phyloP scores from a whole-genome alignment of 2,329 filamentous ascomycete species.

The Daldinia sp. region DNA sequence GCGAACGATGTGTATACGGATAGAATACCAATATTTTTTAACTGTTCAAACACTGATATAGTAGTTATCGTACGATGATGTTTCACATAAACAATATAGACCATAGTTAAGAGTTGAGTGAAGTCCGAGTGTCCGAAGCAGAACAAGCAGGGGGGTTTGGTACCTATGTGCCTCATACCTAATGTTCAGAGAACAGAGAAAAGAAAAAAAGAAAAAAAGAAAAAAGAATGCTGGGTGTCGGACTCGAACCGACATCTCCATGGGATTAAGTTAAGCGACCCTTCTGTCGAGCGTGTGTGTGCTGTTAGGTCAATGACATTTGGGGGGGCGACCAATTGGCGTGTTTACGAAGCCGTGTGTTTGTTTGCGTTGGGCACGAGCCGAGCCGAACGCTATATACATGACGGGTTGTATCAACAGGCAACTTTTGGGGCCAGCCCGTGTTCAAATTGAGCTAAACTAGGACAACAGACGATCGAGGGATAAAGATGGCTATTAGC shows the following conservation, averaged over 20 bases:
- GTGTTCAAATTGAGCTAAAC: not conserved
- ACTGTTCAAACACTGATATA: constrained; percentile 19
- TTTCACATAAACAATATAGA: no score
- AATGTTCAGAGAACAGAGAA: not conserved
- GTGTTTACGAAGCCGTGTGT: no score
- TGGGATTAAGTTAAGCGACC: not conserved
- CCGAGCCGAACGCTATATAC: no score
- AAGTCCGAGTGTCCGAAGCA: no score
- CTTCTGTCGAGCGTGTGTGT: not conserved
- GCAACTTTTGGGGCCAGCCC: not conserved
- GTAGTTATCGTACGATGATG: no score
- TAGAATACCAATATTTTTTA: constrained; percentile 39
- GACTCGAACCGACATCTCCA: constrained; percentile 1
- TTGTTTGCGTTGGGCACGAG: no score
- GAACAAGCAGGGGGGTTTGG: no score
- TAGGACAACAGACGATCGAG: not conserved
- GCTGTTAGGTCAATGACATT: not conserved
- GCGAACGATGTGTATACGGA: constrained; percentile 46
- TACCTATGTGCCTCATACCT: no score
- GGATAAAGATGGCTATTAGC: not conserved
- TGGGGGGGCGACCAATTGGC: no score
- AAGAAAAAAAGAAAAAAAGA: not conserved
- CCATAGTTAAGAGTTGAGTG: no score
- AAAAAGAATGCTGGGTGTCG: not conserved
- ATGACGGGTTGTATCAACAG: no score